Base-by-base conservation (phyloP, 257 asterid species). In the Leptodermis oblonga region DNA sequence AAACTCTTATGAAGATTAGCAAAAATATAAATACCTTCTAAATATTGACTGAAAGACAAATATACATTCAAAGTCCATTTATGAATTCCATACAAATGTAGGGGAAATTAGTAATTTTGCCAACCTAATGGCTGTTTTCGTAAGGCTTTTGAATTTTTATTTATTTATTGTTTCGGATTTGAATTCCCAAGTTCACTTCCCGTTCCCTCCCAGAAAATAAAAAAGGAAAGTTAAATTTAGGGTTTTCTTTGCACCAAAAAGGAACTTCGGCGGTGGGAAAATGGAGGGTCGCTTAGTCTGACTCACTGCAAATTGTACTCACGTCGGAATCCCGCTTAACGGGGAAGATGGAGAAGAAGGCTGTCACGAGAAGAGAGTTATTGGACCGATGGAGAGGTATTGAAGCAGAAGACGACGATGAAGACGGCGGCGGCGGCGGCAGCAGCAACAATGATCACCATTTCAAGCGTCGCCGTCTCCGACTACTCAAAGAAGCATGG, bases 401-500 rank as follows among this genome's bases (percentile, higher is more conserved):
- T 43, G 96, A 87, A 71, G 95, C 83, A 72, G 92, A 87, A 56
- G 95, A 92, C 76, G 92, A 86, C 5, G 85, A 78, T 9, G 90
- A 74, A 5, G 82, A 3, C 33, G 70, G n/a, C 13, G 20, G 10
- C 8, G 48, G 58, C 28, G 28, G 73, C n/a, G n/a, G n/a, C n/a
- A n/a, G n/a, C n/a, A n/a, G n/a, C n/a, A n/a, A n/a, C 90, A 18
- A 80, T 82, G 51, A 25, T 55, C 64, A 83, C 43, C 84, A 86
- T n/a, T 37, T 74, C 69, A 87, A 84, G 71, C 86, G 84, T 23
- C 94, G 89, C 39, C 95, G 93, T 70, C 80, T 86, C 71, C 87
- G 87, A 67, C 90, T 76, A 41, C 95, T 90, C 77, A 93, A 93
- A 78, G 97, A 93, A 75, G 84, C 85, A 86, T 93, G 99, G 97